Conservation (phyloP, 495 filamentous ascomycete species). For the Xylaria bambusicola region DNA sequence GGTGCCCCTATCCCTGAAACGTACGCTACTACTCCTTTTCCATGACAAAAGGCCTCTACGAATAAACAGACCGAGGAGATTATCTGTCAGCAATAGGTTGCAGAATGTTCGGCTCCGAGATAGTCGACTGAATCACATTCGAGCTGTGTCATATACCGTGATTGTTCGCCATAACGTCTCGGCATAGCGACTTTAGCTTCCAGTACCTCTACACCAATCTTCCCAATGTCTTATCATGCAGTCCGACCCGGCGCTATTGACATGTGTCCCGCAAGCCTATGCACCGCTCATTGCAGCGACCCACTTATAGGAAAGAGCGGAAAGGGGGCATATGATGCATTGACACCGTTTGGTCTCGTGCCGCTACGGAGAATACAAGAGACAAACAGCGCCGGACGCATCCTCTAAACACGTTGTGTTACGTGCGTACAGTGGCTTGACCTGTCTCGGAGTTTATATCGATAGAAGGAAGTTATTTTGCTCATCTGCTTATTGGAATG, state of each 20-base stretch:
- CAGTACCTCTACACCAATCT: neutral
- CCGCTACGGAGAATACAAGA: constrained; percentile 9
- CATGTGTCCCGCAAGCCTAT: constrained; percentile 1
- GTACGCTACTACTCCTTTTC: too few species aligned
- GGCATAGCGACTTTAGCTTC: neutral
- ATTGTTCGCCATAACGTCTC: neutral
- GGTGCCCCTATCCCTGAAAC: too few species aligned
- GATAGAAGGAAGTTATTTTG: neutral
- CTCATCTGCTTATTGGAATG: too few species aligned
- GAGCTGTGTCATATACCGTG: too few species aligned
- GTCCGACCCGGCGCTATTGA: neutral
- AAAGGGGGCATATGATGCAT: neutral
- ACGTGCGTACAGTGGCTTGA: neutral
- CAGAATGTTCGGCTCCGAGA: too few species aligned
- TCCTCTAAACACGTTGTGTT: neutral
- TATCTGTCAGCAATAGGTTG: too few species aligned
- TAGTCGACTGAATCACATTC: too few species aligned
- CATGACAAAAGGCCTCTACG: too few species aligned
- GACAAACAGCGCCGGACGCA: neutral
- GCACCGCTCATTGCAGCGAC: constrained; percentile 1
- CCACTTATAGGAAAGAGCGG: constrained; percentile 3
- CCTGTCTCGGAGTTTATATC: constrained; percentile 3
- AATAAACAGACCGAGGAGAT: too few species aligned
- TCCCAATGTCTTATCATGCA: neutral
- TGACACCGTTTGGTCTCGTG: neutral